Conservation (phyloP, 2,329 filamentous ascomycete species). For the Aspergillus latus region DNA sequence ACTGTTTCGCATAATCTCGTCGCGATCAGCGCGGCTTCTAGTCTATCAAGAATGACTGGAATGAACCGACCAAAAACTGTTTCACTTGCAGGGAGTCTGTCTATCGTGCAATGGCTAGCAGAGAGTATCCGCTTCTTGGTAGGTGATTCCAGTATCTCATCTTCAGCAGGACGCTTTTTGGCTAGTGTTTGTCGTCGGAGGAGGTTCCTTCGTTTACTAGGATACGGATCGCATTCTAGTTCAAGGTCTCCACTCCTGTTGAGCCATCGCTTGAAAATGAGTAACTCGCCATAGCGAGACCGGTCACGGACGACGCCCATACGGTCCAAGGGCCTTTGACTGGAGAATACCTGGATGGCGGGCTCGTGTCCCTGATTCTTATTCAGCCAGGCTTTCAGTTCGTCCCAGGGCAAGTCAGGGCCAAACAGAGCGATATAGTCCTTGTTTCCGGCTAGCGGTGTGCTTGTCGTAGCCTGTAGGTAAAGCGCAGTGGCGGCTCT, state of each 20-base stretch:
- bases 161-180: slow-evolving; percentile 5
- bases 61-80: slow-evolving; percentile 60
- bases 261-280: slow-evolving; percentile 29
- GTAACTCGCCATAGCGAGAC: slow-evolving; percentile 25
- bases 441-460: neutral
- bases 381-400: slow-evolving; percentile 25
- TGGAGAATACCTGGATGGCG: slow-evolving; percentile 24
- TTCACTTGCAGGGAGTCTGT: slow-evolving; percentile 48
- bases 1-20: slow-evolving; percentile 58
- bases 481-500: slow-evolving; percentile 35
- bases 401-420: slow-evolving; percentile 20
- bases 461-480: slow-evolving; percentile 25
- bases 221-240: slow-evolving; percentile 30
- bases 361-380: slow-evolving; percentile 23
- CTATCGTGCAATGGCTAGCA: slow-evolving; percentile 32
- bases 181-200: slow-evolving; percentile 20
- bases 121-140: slow-evolving; percentile 24
- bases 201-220: slow-evolving; percentile 29
- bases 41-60: slow-evolving; percentile 69
- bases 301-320: slow-evolving; percentile 32
- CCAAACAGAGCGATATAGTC: slow-evolving; percentile 33
- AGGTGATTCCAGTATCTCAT: slow-evolving; percentile 5
- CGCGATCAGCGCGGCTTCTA: slow-evolving; percentile 66
- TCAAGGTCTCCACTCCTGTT: slow-evolving; percentile 16
- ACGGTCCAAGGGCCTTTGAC: neutral